A percentile compares a stretch with the other conserved stretches of the same genome.
These are phyloP conservation scores for Diaporthe sp. DNA, from an alignment of 2,329 filamentous ascomycete species.

Conservation along the genomic window DNA sequence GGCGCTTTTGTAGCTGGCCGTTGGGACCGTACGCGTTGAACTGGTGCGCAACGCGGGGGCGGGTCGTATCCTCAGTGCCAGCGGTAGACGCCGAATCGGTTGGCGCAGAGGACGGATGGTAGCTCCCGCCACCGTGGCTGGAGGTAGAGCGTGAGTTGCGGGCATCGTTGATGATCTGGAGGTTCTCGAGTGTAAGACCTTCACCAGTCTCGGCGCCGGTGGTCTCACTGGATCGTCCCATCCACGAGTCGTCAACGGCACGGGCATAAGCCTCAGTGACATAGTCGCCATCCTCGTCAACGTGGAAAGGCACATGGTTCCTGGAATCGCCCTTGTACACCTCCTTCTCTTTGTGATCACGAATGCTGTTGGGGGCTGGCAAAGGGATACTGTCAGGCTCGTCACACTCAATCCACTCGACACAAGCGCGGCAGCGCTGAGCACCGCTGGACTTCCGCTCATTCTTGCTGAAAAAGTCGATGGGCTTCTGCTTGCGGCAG, in stretches of 20 bases:
- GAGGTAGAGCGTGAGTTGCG: background rate
- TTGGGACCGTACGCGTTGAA: slow-evolving; percentile 46
- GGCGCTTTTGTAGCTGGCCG: slow-evolving; percentile 42
- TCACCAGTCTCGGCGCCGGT: background rate
- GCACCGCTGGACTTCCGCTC: slow-evolving; percentile 21
- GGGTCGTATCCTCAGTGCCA: background rate
- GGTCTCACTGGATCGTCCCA: background rate
- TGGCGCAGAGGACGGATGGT: slow-evolving; percentile 35
- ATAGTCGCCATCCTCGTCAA: slow-evolving; percentile 2
- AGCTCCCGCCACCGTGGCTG: slow-evolving; percentile 2
- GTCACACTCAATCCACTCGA: slow-evolving; percentile 36
- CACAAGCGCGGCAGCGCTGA: slow-evolving; percentile 38
- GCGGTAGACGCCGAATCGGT: slow-evolving; percentile 17
- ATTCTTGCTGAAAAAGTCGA: slow-evolving; percentile 33
- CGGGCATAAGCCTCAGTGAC: background rate
- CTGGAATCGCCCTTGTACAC: background rate
- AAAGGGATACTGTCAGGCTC: slow-evolving; percentile 16
- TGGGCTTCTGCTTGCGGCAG: slow-evolving; percentile 25
- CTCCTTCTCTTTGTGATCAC: background rate
- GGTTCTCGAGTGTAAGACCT: slow-evolving; percentile 11
- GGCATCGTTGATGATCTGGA: background rate
- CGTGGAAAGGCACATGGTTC: background rate
- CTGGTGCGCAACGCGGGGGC: background rate
- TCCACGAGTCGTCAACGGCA: background rate
- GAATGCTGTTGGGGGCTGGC: slow-evolving; percentile 31